Percentiles rank a stretch among this genome's conserved stretches.
These are phyloP conservation scores for Phytophthora pinifolia DNA, from an alignment of 352 stramenopile species.

Conservation along the genomic window DNA sequence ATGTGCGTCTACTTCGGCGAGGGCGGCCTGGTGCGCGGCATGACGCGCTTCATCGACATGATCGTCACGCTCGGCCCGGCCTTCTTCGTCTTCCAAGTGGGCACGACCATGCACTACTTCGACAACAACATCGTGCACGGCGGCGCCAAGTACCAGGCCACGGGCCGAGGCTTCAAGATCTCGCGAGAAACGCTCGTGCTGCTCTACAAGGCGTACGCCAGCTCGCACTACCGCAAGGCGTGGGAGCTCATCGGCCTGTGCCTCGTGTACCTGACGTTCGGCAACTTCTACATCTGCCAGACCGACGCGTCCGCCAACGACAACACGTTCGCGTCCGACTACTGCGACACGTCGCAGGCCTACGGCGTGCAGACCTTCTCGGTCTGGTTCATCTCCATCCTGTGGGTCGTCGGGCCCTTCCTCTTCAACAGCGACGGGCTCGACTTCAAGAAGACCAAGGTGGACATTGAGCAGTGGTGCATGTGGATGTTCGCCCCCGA, in stretches of 20 bases:
- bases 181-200: conserved; percentile 77
- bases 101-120: conserved; percentile 85
- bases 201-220: conserved; percentile 75
- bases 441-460: conserved; percentile 76
- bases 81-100: conserved; percentile 84
- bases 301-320: conserved; percentile 46
- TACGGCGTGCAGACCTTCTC: conserved; percentile 81
- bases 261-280: conserved; percentile 65
- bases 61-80: conserved; percentile 67
- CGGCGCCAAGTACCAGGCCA: conserved; percentile 76
- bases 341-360: conserved; percentile 63
- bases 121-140: conserved; percentile 79
- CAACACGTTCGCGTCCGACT: conserved; percentile 58
- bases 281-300: conserved; percentile 70
- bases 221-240: conserved; percentile 73
- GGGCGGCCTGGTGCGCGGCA: conserved; percentile 57
- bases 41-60: conserved; percentile 74
- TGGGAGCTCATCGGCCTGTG: conserved; percentile 74
- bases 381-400: conserved; percentile 76
- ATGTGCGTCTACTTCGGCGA: conserved; percentile 81
- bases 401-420: conserved; percentile 70
- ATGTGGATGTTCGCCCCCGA: conserved; percentile 74
- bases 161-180: conserved; percentile 83
- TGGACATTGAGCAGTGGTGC: conserved; percentile 59
- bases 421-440: conserved; percentile 84